A percentile compares a stretch with the other conserved stretches of the same genome.
phyloP scores from a whole-genome alignment of 805 yeast genomes.

The Naumovozyma castellii region DNA sequence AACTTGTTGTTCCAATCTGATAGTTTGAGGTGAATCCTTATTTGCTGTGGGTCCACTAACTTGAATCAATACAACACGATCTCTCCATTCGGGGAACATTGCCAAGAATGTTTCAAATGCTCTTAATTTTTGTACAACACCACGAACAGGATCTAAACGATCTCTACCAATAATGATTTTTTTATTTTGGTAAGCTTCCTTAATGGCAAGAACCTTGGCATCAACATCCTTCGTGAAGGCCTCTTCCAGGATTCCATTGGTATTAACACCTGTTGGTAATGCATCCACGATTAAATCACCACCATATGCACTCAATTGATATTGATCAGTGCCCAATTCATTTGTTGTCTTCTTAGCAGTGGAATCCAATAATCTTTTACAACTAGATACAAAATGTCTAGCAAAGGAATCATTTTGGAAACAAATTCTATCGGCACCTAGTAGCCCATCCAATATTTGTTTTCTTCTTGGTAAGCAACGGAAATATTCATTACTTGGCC shows the following conservation, averaged over 20 bases:
- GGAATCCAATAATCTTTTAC: slow-evolving; percentile 78
- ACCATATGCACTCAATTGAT: slow-evolving; percentile 58
- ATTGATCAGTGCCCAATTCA: slow-evolving; percentile 25
- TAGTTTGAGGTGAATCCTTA: slow-evolving; percentile 33
- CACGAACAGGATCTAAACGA: slow-evolving; percentile 81
- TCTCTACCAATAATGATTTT: slow-evolving; percentile 91
- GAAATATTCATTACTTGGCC: slow-evolving; percentile 90
- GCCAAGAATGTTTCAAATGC: slow-evolving; percentile 84
- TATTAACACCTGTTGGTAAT: slow-evolving; percentile 85
- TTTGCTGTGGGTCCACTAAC: slow-evolving; percentile 61
- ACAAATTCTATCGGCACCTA: slow-evolving; percentile 79
- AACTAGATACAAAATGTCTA: slow-evolving; percentile 84
- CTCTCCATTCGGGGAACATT: slow-evolving; percentile 88
- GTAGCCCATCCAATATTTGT: slow-evolving; percentile 78
- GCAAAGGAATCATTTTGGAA: slow-evolving; percentile 83
- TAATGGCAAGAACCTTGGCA: slow-evolving; percentile 55
- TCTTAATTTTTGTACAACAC: slow-evolving; percentile 85
- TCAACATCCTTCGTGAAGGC: slow-evolving; percentile 40
- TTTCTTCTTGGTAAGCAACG: slow-evolving; percentile 78
- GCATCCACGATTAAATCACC: slow-evolving; percentile 63
- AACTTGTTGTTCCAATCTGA: slow-evolving; percentile 68
- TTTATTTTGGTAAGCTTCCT: slow-evolving; percentile 50
- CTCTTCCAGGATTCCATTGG: slow-evolving; percentile 54
- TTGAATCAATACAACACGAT: slow-evolving; percentile 79
- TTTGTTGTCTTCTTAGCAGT: slow-evolving; percentile 39